Conservation (phyloP, 169 alveolate species). For the Eimeria necatrix region DNA sequence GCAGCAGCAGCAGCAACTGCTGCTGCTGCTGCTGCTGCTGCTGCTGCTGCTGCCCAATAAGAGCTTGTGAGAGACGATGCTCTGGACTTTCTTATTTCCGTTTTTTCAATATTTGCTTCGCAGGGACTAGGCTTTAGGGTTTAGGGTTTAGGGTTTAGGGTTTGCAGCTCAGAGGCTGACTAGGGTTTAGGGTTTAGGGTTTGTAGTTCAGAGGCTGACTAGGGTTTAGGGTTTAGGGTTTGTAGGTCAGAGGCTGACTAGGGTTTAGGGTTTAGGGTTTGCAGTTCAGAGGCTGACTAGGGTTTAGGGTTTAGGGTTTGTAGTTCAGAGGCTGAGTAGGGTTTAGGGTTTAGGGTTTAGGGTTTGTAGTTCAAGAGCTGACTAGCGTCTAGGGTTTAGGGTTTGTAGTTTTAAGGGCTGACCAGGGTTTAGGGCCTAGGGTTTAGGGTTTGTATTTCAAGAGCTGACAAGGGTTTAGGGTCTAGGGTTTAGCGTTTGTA, state of each 20-base stretch:
- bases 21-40: background rate
- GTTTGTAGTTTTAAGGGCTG: background rate
- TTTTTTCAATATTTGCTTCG: background rate
- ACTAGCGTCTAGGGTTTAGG: background rate
- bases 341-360: conserved; percentile 6
- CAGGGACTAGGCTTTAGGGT: background rate
- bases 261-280: conserved; percentile 42
- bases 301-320: background rate
- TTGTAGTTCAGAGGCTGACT: background rate
- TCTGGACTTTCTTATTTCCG: background rate
- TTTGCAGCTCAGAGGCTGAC: background rate
- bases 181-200: background rate
- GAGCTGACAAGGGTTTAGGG: background rate
- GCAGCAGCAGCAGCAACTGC: conserved; percentile 8
- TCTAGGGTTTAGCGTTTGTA: background rate
- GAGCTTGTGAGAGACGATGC: no score
- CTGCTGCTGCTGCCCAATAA: background rate
- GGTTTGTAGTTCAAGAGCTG: background rate
- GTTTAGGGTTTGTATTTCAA: background rate
- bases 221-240: background rate
- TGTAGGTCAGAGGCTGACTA: no score
- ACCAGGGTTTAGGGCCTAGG: background rate
- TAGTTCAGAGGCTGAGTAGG: background rate
- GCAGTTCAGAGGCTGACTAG: background rate
- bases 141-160: conserved; percentile 30